Evolutionary conservation across 2,329 filamentous ascomycete genomes (phyloP).

Genomic region (Colletotrichum kahawae): DNA sequence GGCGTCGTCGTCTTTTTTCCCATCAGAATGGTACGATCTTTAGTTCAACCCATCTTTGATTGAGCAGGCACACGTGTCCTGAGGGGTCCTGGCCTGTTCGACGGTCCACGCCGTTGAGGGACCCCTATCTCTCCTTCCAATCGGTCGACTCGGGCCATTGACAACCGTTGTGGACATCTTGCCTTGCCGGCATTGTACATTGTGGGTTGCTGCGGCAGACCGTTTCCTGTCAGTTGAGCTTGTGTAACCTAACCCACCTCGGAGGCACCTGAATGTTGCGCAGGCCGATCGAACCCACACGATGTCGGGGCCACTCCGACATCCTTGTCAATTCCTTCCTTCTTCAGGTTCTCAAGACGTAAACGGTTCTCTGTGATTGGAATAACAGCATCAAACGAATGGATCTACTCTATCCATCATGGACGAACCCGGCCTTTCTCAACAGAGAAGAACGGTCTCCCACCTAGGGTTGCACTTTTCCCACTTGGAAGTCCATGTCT

Average conservation of each 20-base stretch:
- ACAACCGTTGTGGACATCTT: neutral
- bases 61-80: neutral
- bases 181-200: neutral
- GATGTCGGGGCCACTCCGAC: neutral
- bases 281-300: conserved; percentile 1
- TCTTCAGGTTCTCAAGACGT: neutral
- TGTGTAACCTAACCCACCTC: conserved; percentile 1
- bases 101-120: neutral
- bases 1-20: neutral
- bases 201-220: neutral
- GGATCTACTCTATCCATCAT: neutral
- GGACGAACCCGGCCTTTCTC: neutral
- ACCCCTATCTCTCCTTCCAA: neutral
- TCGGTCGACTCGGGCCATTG: neutral
- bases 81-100: neutral
- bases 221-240: neutral
- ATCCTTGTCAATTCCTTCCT: neutral
- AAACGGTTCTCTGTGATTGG: neutral
- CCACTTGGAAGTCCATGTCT: neutral
- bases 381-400: neutral
- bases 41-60: neutral
- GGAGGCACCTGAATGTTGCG: neutral
- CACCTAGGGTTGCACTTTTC: neutral
- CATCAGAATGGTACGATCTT: neutral
- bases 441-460: neutral